These are phyloP conservation scores for Fusarium setosum DNA, from an alignment of 2,329 filamentous ascomycete genomes.

Conservation along the genomic window DNA sequence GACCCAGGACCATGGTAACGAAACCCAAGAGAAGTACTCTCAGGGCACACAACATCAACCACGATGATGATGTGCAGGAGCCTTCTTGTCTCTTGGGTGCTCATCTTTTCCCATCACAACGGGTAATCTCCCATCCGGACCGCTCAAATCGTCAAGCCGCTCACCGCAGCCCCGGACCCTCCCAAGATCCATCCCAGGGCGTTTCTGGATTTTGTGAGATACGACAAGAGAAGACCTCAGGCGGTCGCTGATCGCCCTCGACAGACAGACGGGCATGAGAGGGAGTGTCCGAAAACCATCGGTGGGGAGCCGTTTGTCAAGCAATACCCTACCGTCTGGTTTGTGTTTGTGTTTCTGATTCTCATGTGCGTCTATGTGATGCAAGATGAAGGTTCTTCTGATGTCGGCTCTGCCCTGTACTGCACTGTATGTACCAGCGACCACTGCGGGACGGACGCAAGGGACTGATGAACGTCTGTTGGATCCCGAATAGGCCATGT, in stretches of 20 bases:
- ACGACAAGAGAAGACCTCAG: constrained; percentile 22
- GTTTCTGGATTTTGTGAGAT: constrained; percentile 38
- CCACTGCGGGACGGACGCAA: constrained; percentile 33
- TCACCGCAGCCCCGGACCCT: constrained; percentile 15
- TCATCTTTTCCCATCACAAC: constrained; percentile 17
- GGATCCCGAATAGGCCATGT: constrained; percentile 8
- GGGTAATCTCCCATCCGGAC: constrained; percentile 20
- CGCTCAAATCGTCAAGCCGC: constrained; percentile 19
- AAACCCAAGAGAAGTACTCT: background rate
- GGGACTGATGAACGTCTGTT: constrained; percentile 20
- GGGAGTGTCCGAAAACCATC: constrained; percentile 40
- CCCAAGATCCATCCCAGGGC: constrained; percentile 14
- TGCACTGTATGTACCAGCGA: no score
- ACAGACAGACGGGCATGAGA: constrained; percentile 4
- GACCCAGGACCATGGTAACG: constrained; percentile 5
- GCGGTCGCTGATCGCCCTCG: constrained; percentile 1
- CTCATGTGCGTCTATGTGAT: constrained; percentile 30
- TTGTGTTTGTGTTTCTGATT: constrained; percentile 13
- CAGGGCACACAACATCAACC: constrained; percentile 15
- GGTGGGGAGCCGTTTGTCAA: constrained; percentile 14
- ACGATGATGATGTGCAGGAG: constrained; percentile 2
- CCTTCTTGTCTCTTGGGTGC: background rate
- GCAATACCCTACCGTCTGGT: background rate
- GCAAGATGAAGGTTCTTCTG: constrained; percentile 31
- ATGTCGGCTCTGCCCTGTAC: constrained; percentile 5